Percentiles rank a stretch among this genome's conserved stretches.
These are phyloP conservation scores for Silybum marianum DNA, from an alignment of 129 eudicot species.

Conservation along the genomic window DNA sequence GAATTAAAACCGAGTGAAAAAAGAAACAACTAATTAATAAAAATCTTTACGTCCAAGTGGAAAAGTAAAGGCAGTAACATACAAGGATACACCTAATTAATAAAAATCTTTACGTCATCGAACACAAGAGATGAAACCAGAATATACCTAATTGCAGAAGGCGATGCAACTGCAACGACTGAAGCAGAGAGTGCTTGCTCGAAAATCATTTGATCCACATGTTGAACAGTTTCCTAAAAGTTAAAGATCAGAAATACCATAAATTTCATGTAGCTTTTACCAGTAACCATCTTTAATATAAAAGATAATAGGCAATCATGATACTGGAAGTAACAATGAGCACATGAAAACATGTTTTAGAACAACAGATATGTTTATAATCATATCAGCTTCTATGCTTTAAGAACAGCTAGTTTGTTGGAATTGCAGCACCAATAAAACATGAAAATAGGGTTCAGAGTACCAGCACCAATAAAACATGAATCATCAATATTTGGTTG, in stretches of 20 bases:
- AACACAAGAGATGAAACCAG: not conserved
- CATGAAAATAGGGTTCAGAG: not conserved
- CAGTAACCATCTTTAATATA: not conserved
- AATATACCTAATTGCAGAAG: slow-evolving; percentile 83
- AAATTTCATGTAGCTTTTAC: slow-evolving; percentile 3
- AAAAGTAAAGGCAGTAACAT: not conserved
- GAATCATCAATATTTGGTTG: no score
- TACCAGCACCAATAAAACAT: no score
- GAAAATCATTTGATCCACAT: slow-evolving; percentile 57
- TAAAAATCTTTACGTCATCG: no score
- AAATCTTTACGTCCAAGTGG: no score
- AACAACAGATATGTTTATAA: not conserved
- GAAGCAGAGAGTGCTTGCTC: slow-evolving; percentile 76
- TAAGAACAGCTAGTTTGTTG: not conserved
- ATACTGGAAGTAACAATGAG: not conserved
- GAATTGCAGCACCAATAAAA: not conserved
- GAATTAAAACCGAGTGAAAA: not conserved
- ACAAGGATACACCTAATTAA: not conserved
- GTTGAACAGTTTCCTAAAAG: slow-evolving; percentile 60
- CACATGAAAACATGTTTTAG: not conserved
- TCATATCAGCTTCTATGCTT: not conserved
- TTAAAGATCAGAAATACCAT: slow-evolving; percentile 11
- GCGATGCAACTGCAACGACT: slow-evolving; percentile 90
- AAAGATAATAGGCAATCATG: not conserved
- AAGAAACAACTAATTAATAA: no score